phyloP scores from a whole-genome alignment of 2,329 filamentous ascomycete species.

The Trichoderma aggressivum region DNA sequence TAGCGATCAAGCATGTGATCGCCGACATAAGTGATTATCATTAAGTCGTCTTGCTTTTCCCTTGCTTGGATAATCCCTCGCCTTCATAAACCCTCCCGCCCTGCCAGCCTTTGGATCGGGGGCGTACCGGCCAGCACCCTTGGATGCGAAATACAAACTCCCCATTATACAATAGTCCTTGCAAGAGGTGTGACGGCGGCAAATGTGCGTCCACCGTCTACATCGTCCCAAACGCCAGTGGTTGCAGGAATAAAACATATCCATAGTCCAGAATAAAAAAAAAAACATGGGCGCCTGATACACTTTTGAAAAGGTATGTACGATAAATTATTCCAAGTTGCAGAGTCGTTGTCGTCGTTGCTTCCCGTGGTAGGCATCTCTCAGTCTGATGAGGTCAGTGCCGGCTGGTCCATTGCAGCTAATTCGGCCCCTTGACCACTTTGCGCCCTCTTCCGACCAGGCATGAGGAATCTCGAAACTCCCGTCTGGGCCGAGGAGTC shows the following conservation, averaged over 20 bases:
- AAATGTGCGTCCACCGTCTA: neutral
- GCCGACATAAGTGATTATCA: conserved; percentile 15
- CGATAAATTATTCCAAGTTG: conserved; percentile 3
- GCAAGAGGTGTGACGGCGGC: conserved; percentile 4
- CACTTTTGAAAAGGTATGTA: conserved; percentile 12
- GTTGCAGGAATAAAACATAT: neutral
- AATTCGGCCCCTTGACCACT: conserved; percentile 68
- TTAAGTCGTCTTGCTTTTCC: conserved; percentile 12
- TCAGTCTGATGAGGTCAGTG: conserved; percentile 25
- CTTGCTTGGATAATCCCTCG: neutral
- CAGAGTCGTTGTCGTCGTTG: neutral
- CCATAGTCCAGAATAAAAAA: conserved; percentile 9
- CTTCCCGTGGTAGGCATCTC: neutral
- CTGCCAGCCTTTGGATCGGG: neutral
- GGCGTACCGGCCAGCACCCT: neutral
- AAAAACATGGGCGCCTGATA: conserved; percentile 6
- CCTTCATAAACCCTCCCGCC: neutral
- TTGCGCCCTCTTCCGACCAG: conserved; percentile 66
- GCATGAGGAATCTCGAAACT: conserved; percentile 62
- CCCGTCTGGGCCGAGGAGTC: conserved; percentile 29
- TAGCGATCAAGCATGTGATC: neutral
- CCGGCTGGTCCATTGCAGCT: conserved; percentile 54
- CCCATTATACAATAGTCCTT: neutral
- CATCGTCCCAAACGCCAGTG: conserved; percentile 16
- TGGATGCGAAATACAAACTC: neutral